Evolutionary conservation across 768 basidiomycete species (phyloP).

Genomic region (Collybia nuda): DNA sequence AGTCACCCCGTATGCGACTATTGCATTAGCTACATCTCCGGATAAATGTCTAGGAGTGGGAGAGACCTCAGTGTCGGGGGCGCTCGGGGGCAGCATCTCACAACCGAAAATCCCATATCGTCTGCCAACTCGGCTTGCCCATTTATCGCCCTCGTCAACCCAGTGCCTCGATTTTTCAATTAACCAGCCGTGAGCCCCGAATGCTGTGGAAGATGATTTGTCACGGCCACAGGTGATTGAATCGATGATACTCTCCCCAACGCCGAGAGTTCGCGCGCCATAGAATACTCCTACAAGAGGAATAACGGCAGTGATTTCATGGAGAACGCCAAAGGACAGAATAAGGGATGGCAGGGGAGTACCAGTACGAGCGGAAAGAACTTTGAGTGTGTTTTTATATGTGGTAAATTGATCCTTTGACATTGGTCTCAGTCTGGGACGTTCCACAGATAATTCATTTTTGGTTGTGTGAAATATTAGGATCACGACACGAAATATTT

Average conservation of each 20-base stretch:
- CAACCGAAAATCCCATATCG: conserved; percentile 84
- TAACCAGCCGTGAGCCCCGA: conserved; percentile 36
- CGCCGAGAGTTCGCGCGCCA: conserved; percentile 58
- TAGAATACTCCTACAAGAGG: conserved; percentile 79
- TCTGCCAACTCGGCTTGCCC: conserved; percentile 68
- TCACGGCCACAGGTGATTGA: conserved; percentile 24
- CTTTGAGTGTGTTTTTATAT: conserved; percentile 54
- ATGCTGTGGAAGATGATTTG: conserved; percentile 9
- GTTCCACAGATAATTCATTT: neutral
- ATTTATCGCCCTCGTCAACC: conserved; percentile 76
- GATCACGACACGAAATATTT: too few relatives aligned
- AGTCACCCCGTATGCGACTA: conserved; percentile 77
- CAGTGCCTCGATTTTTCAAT: conserved; percentile 48
- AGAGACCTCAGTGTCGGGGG: conserved; percentile 22
- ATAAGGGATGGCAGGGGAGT: conserved; percentile 75
- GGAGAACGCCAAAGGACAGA: conserved; percentile 79
- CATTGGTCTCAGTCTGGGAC: neutral
- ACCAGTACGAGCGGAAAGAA: conserved; percentile 67
- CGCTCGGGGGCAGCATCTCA: conserved; percentile 44
- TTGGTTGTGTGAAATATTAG: neutral
- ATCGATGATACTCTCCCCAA: conserved; percentile 66
- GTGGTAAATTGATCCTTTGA: conserved; percentile 35
- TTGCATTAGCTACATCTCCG: conserved; percentile 79
- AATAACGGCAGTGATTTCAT: conserved; percentile 80
- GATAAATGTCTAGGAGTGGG: conserved; percentile 46